Conservation (phyloP, 2,329 filamentous ascomycete species). For the Herpotrichia juniperi region DNA sequence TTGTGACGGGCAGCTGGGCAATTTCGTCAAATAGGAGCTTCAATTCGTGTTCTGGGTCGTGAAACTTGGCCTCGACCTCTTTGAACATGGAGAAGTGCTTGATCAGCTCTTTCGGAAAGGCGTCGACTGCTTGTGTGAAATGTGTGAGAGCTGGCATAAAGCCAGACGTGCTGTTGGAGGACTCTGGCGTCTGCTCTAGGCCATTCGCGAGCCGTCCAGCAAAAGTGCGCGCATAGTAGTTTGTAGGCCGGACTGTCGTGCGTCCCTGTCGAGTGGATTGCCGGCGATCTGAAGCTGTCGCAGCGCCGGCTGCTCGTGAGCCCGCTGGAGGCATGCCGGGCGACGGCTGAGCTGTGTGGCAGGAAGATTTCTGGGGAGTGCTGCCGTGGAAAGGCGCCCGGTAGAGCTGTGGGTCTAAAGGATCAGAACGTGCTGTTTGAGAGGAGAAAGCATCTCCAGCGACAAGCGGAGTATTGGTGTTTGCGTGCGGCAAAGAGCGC, state of each 20-base stretch:
- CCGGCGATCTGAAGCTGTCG: constrained; percentile 33
- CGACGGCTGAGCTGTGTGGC: constrained; percentile 21
- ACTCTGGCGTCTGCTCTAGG: constrained; percentile 46
- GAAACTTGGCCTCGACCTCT: constrained; percentile 97
- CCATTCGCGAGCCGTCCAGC: constrained; percentile 45
- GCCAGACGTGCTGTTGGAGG: constrained; percentile 47
- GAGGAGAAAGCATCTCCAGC: constrained; percentile 33
- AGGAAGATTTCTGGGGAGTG: constrained; percentile 19
- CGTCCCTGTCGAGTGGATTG: constrained; percentile 54
- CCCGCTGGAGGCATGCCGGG: constrained; percentile 43
- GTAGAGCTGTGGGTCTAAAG: constrained; percentile 16
- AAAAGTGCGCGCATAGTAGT: constrained; percentile 59
- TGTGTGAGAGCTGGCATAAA: constrained; percentile 72
- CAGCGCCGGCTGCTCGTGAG: constrained; percentile 32
- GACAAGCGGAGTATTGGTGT: not conserved
- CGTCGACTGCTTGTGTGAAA: constrained; percentile 91
- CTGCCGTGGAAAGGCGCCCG: constrained; percentile 25
- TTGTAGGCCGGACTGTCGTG: constrained; percentile 53
- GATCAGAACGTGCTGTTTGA: constrained; percentile 22
- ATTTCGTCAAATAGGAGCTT: constrained; percentile 75
- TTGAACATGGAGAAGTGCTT: constrained; percentile 95
- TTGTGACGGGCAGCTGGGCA: constrained; percentile 52
- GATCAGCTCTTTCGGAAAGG: constrained; percentile 92
- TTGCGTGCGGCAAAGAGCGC: not conserved
- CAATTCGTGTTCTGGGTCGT: constrained; percentile 82